Evolutionary conservation across 78 protist genomes (phyloP).

Genomic region (Andalucia godoyi): DNA sequence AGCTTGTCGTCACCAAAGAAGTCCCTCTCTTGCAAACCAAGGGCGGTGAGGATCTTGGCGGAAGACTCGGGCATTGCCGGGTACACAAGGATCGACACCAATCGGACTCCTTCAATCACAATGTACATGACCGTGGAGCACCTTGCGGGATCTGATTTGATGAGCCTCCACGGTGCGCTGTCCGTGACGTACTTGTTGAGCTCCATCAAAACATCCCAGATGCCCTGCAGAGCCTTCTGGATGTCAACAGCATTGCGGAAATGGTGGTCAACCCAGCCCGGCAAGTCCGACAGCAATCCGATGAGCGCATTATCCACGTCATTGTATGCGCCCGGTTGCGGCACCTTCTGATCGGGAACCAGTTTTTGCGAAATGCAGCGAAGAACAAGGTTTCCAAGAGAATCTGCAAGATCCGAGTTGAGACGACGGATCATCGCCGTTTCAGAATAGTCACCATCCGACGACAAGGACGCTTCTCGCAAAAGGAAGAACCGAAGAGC

Average conservation of each 20-base stretch:
- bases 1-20: too few relatives aligned
- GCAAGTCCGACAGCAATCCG: not conserved
- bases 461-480: conserved; percentile 10
- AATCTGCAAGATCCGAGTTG: conserved; percentile 4
- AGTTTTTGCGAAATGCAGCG: too few relatives aligned
- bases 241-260: not conserved
- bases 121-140: not conserved
- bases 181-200: conserved; percentile 3
- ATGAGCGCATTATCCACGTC: not conserved
- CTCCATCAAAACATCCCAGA: not conserved
- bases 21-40: too few relatives aligned
- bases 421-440: not conserved
- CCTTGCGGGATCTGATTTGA: not conserved
- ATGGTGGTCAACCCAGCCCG: not conserved
- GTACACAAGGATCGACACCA: not conserved
- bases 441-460: conserved; percentile 43
- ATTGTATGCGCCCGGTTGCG: not conserved
- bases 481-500: conserved; percentile 25
- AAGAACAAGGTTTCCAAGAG: conserved; percentile 16
- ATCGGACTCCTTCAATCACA: not conserved
- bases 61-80: not conserved
- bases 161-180: conserved; percentile 10
- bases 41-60: not conserved
- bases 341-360: too few relatives aligned
- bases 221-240: not conserved